Evolutionary conservation across 1,139 yeast genomes (phyloP), one percentile per base, ranked within the genome.

Genomic region (Diutina catenulata): DNA sequence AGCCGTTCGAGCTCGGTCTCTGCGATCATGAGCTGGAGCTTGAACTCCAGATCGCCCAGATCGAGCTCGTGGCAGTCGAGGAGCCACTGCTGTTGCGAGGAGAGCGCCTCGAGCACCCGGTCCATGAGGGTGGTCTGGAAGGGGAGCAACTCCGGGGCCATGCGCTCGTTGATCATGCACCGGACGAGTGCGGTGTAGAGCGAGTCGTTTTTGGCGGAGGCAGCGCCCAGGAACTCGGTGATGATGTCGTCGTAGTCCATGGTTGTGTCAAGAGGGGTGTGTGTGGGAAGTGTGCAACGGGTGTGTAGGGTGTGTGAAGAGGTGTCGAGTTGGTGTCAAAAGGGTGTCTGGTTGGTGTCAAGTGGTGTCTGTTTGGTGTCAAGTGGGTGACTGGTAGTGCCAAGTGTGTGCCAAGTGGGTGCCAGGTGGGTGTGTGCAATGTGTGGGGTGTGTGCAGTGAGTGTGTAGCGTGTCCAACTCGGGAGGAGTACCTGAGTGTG

Each of bases 1-100:
- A 86, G 72, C 41, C 98, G 62, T 50, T 91, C 98, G 21, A 91
- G 68, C 49, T 91, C 98, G 3, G 94, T 81, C 53, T 91, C 98
- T 44, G 88, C 78, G 15, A 93, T 72, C 65, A 91, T 74, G 33
- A 88, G 62, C 43, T 81, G 80, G 41, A 91, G 60, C 53, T 88
- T 88, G 54, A 80, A 80, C 14, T 56, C 61, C 2, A 60, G 59
- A 41, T 66, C 64, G 37, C 57, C 48, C 43, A 65, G 71, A 3
- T 71, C 72, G 43, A 65, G 67, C 43, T 67, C 73, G 45, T 67
- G 70, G 3, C 66, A 60, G 44, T 76, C 80, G 45, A 86, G 82
- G 32, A 84, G 73, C 43, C 71, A 70, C 47, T 81, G 94, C 43
- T 82, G 76, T 56, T 87, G 94, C 33, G 62, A 60, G 36, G 83